phyloP scores from a whole-genome alignment of 108 stramenopile genomes.

The Skeletonema tropicum region DNA sequence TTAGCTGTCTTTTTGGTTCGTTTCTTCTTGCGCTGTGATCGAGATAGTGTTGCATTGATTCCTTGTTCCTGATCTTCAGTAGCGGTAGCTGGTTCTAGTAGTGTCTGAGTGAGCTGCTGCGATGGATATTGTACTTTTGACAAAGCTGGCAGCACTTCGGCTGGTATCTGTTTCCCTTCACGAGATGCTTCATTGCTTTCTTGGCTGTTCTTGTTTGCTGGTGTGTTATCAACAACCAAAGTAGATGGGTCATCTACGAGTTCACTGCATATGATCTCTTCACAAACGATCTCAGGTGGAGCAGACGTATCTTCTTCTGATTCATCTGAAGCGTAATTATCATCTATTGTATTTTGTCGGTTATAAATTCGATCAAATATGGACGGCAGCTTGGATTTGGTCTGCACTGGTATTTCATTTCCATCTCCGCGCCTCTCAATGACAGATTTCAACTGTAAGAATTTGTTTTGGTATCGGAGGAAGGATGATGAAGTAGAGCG shows the following conservation, averaged over 20 bases:
- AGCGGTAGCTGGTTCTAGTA: not conserved
- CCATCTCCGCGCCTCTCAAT: slow-evolving; percentile 35
- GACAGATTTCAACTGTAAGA: slow-evolving; percentile 20
- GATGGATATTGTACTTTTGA: not conserved
- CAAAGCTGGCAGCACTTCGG: not conserved
- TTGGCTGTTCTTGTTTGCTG: not conserved
- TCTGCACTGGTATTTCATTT: slow-evolving; percentile 27
- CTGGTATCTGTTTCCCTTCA: not conserved
- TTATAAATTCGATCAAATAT: slow-evolving; percentile 41
- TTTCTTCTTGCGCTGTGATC: slow-evolving; percentile 3
- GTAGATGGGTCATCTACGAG: not conserved
- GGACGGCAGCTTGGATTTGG: slow-evolving; percentile 17
- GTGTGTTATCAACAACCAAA: not conserved
- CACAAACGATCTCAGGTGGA: slow-evolving; percentile 15
- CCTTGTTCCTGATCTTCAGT: not conserved
- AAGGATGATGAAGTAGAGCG: slow-evolving; percentile 39
- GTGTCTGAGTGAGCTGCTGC: not conserved
- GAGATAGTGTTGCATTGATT: slow-evolving; percentile 6
- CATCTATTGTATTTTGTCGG: slow-evolving; percentile 36
- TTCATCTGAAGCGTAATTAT: slow-evolving; percentile 21
- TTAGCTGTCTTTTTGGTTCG: slow-evolving; percentile 1
- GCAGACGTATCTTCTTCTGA: slow-evolving; percentile 21
- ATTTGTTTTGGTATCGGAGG: slow-evolving; percentile 34
- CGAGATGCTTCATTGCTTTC: not conserved
- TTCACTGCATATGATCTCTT: slow-evolving; percentile 6